Evolutionary conservation across 176 grass and related monocot genomes (phyloP).

Genomic region (Eragrostis nindensis): DNA sequence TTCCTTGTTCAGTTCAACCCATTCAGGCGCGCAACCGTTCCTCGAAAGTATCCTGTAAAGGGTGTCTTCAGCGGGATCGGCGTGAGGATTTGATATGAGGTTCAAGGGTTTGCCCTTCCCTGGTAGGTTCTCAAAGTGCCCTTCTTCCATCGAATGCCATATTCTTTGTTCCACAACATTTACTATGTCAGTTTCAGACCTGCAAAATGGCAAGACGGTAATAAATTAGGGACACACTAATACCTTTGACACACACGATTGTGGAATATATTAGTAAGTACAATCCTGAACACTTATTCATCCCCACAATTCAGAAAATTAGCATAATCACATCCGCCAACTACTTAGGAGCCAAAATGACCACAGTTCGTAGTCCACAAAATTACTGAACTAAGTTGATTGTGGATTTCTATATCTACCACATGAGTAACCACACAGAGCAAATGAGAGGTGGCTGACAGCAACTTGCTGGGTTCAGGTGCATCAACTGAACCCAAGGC

Average conservation of each 20-base stretch:
- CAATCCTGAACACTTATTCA: background rate
- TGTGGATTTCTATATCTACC: background rate
- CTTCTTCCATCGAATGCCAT: slow-evolving; percentile 96
- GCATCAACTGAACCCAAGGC: background rate
- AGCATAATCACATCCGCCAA: background rate
- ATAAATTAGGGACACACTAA: background rate
- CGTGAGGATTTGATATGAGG: slow-evolving; percentile 68
- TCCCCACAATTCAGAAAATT: background rate
- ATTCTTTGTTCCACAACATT: slow-evolving; percentile 96
- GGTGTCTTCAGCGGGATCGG: slow-evolving; percentile 87
- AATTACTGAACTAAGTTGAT: background rate
- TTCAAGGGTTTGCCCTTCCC: slow-evolving; percentile 89
- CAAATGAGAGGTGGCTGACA: background rate
- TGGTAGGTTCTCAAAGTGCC: slow-evolving; percentile 86
- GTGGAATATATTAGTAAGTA: background rate
- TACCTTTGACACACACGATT: background rate
- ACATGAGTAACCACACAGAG: background rate
- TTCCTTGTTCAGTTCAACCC: slow-evolving; percentile 94
- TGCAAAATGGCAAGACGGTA: slow-evolving; percentile 30
- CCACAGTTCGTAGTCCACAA: background rate
- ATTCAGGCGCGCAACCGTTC: slow-evolving; percentile 78
- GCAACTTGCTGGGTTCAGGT: slow-evolving; percentile 2
- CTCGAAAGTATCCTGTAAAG: slow-evolving; percentile 78
- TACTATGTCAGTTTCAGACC: slow-evolving; percentile 82
- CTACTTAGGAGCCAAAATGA: background rate